phyloP scores from a whole-genome alignment of 2,329 filamentous ascomycete species.

The Aciculosporium take region DNA sequence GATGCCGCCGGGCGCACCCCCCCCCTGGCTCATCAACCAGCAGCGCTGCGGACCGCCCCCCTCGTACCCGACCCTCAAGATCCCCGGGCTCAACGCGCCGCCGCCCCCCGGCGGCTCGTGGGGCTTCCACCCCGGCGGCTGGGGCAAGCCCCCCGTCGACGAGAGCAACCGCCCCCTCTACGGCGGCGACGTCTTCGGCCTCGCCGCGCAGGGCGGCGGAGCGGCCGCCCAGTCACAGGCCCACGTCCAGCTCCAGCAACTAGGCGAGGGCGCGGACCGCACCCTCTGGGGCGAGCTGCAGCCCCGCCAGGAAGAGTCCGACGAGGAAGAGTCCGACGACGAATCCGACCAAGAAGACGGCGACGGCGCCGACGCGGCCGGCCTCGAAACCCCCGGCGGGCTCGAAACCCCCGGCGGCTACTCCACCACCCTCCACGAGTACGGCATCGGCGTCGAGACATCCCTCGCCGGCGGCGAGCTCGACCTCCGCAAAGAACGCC shows the following conservation, averaged over 20 bases:
- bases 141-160: conserved; percentile 89
- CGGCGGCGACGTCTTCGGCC: conserved; percentile 88
- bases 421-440: conserved; percentile 65
- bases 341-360: conserved; percentile 27
- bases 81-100: conserved; percentile 86
- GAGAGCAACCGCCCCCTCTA: conserved; percentile 85
- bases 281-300: conserved; percentile 88
- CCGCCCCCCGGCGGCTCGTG: conserved; percentile 78
- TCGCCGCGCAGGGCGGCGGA: conserved; percentile 37
- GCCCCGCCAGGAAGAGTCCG: conserved; percentile 59
- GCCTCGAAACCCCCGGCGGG: conserved; percentile 60
- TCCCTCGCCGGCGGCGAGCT: conserved; percentile 77
- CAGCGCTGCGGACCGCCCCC: conserved; percentile 88
- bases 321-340: conserved; percentile 41
- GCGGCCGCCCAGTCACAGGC: conserved; percentile 7
- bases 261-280: conserved; percentile 72
- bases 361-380: conserved; percentile 47
- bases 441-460: conserved; percentile 55
- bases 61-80: conserved; percentile 88
- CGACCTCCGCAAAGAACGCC: conserved; percentile 69
- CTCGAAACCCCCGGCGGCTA: conserved; percentile 71
- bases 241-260: conserved; percentile 22
- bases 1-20: conserved; percentile 83
- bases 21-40: conserved; percentile 94
- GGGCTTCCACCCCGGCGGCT: conserved; percentile 92